Percentiles rank a stretch among this genome's conserved stretches.
Evolutionary conservation across 202 grass and related monocot species (phyloP).

Genomic region (Setaria viridis): DNA sequence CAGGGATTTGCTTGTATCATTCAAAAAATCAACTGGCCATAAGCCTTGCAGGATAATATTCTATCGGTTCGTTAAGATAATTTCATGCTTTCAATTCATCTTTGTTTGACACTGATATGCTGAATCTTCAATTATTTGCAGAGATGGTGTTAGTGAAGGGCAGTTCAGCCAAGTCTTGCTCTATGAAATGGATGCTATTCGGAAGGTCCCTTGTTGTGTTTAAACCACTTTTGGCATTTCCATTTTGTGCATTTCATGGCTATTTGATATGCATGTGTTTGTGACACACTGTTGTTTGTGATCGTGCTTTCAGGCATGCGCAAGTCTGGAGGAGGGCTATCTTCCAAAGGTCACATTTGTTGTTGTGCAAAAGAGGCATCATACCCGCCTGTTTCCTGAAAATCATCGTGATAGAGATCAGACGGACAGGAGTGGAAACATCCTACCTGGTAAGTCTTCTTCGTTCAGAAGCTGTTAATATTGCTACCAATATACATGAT

Average conservation of each 20-base stretch:
- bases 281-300: neutral
- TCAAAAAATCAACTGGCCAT: conserved; percentile 21
- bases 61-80: conserved; percentile 50
- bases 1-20: conserved; percentile 61
- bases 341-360: conserved; percentile 68
- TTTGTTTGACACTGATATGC: neutral
- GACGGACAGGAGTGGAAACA: conserved; percentile 73
- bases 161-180: conserved; percentile 73
- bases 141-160: conserved; percentile 81
- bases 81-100: neutral
- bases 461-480: neutral
- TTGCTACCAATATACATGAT: neutral
- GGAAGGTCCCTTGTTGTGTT: conserved; percentile 55
- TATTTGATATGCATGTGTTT: neutral
- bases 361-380: conserved; percentile 91
- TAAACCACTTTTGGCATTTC: neutral
- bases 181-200: conserved; percentile 67
- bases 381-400: conserved; percentile 69
- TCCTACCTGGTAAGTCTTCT: conserved; percentile 63
- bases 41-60: conserved; percentile 67
- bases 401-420: conserved; percentile 51
- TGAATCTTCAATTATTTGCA: conserved; percentile 16
- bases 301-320: conserved; percentile 56
- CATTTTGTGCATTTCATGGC: neutral
- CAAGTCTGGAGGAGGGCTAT: conserved; percentile 52